These are phyloP conservation scores for Melocanna baccifera DNA, from an alignment of 176 grass and related monocot species.

Conservation along the genomic window DNA sequence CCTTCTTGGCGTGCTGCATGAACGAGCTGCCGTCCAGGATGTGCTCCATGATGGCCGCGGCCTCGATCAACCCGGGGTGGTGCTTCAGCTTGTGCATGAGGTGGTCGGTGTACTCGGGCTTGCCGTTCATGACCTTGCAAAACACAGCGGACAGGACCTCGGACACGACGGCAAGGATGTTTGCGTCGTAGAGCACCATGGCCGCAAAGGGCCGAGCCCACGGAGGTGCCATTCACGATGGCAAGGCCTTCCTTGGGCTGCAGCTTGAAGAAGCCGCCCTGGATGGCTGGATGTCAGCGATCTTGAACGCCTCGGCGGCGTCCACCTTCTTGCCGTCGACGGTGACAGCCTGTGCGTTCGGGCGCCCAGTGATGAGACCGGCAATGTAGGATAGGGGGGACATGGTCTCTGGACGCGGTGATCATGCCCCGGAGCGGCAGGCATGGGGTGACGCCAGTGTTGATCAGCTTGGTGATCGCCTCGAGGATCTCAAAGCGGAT, in stretches of 20 bases:
- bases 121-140: conserved; percentile 82
- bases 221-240: conserved; percentile 79
- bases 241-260: conserved; percentile 83
- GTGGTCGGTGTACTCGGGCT: conserved; percentile 79
- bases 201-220: conserved; percentile 67
- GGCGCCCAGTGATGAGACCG: conserved; percentile 53
- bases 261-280: conserved; percentile 67
- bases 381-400: conserved; percentile 65
- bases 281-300: conserved; percentile 55
- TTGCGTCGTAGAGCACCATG: conserved; percentile 63
- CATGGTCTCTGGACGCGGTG: conserved; percentile 61
- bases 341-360: conserved; percentile 52
- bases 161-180: conserved; percentile 62
- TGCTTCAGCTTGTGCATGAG: conserved; percentile 87
- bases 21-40: conserved; percentile 69
- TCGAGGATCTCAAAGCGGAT: conserved; percentile 72
- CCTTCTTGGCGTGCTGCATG: conserved; percentile 63
- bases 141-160: conserved; percentile 65
- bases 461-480: conserved; percentile 56
- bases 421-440: conserved; percentile 61
- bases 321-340: conserved; percentile 60
- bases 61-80: conserved; percentile 81
- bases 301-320: conserved; percentile 65
- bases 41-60: conserved; percentile 84
- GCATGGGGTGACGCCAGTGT: conserved; percentile 51